A percentile compares a stretch with the other conserved stretches of the same genome.
These are phyloP conservation scores for Naegleria fowleri DNA, from an alignment of 208 protist genomes.

Conservation along the genomic window DNA sequence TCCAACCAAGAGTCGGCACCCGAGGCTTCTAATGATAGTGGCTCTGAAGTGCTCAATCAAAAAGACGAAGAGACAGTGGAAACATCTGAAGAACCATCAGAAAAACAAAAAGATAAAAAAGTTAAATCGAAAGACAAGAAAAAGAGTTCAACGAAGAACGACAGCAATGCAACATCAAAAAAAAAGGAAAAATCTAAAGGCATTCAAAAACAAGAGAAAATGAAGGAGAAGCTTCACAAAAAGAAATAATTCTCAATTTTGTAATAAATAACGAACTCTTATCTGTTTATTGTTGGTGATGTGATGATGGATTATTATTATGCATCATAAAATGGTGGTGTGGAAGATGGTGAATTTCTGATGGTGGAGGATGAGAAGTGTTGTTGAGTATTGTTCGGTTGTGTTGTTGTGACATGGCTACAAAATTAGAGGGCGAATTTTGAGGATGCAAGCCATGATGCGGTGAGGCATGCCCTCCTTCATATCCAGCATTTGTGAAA, in stretches of 20 bases:
- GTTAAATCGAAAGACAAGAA: background rate
- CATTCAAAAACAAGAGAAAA: background rate
- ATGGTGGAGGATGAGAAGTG: too few species aligned
- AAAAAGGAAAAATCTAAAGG: background rate
- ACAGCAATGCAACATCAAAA: background rate
- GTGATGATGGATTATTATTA: too few species aligned
- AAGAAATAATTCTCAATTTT: background rate
- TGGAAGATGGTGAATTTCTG: too few species aligned
- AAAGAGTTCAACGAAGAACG: background rate
- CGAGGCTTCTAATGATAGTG: background rate
- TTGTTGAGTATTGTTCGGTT: too few species aligned
- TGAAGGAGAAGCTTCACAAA: background rate
- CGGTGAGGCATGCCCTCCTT: too few species aligned
- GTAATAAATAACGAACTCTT: too few species aligned
- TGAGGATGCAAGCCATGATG: too few species aligned
- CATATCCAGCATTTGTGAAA: background rate
- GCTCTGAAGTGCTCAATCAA: too few species aligned
- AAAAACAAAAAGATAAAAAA: background rate
- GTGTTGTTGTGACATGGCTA: too few species aligned
- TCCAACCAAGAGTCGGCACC: background rate
- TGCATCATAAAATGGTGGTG: too few species aligned
- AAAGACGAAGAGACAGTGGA: background rate
- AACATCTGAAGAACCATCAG: background rate
- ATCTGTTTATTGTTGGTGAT: too few species aligned
- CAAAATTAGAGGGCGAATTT: too few species aligned